Evolutionary conservation across 2,329 filamentous ascomycete species (phyloP), one percentile per base, ranked within the genome.

Genomic region (Oidium heveae): DNA sequence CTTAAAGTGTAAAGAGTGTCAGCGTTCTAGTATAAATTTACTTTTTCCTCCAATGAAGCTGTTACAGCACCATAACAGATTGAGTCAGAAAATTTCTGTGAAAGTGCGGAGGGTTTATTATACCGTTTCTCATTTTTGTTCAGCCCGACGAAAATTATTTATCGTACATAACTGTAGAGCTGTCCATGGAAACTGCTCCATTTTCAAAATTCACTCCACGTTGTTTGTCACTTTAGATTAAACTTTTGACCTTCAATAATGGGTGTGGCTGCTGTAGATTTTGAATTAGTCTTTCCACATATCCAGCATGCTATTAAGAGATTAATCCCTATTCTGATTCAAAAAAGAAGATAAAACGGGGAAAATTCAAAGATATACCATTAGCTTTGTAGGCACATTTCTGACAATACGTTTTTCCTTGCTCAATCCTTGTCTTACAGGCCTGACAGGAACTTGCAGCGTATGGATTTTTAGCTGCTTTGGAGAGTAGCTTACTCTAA

Each of bases 381-480:
- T 81, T 75, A 57, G 72, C 70, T 61, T 75, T 72, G 65, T 80
- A 82, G 13, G 78, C 76, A 63, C 78, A 82, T 46, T 72, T 71
- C 58, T 80, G 74, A 61, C 78, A 82, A 58, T 69, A 76, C 51
- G 74, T 74, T 62, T 72, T 71, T 13, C 78, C 78, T 60, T 77
- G 72, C 12, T 77, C 72, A n/a, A 77, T 71, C 63, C 80, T 80
- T 32, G 74, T 74, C 64, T 78, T 80, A 70, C 78, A 82, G 41
- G 70, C 71, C 8, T 72, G 70, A 61, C 78, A 82, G 0, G 74
- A 72, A 61, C 75, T 77, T 10, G 77, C 71, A 63, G 77, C 77
- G 59, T 79, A 82, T 0, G 78, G 78, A 58, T 82, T 81, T 66
- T 80, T 78, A 34, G 79, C 79, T 50, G 73, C 71, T 59, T 79